Evolutionary conservation across 495 filamentous ascomycete genomes (phyloP).

Genomic region (Neurospora intermedia): DNA sequence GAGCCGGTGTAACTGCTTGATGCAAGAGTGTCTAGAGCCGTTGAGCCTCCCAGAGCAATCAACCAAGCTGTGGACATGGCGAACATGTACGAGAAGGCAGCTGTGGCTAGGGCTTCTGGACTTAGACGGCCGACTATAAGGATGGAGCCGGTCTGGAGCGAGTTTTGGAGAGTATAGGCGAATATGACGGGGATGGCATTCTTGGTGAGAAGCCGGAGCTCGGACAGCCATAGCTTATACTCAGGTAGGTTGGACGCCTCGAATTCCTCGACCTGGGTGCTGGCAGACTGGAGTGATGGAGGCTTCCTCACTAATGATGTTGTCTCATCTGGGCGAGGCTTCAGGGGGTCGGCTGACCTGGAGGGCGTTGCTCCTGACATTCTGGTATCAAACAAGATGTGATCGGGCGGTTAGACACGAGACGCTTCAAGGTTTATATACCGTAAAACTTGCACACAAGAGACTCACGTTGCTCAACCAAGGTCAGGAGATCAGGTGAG

Average conservation of each 20-base stretch:
- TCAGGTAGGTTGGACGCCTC: conserved; percentile 1
- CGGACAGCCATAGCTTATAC: conserved; percentile 33
- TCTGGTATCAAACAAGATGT: not conserved
- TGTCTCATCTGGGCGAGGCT: conserved; percentile 25
- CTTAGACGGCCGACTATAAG: conserved; percentile 70
- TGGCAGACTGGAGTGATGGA: conserved; percentile 3
- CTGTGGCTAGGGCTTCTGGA: conserved; percentile 70
- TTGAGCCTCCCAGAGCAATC: conserved; percentile 85
- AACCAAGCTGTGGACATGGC: conserved; percentile 87
- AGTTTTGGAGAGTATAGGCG: conserved; percentile 83
- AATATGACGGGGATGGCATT: conserved; percentile 73
- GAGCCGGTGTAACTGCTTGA: conserved; percentile 83
- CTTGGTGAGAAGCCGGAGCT: conserved; percentile 59
- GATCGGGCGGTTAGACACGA: not conserved
- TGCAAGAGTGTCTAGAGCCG: conserved; percentile 78
- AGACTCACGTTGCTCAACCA: not conserved
- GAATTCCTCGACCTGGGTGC: not conserved
- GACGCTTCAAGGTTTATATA: not conserved
- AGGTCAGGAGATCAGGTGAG: not conserved
- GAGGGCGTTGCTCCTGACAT: not conserved
- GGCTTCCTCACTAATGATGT: conserved; percentile 40
- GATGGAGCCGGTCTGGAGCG: conserved; percentile 75
- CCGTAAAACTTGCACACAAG: not conserved
- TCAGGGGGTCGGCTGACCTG: conserved; percentile 2
- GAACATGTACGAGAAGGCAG: conserved; percentile 87